phyloP scores from a whole-genome alignment of 495 filamentous ascomycete species.

The Cercophora sp. region DNA sequence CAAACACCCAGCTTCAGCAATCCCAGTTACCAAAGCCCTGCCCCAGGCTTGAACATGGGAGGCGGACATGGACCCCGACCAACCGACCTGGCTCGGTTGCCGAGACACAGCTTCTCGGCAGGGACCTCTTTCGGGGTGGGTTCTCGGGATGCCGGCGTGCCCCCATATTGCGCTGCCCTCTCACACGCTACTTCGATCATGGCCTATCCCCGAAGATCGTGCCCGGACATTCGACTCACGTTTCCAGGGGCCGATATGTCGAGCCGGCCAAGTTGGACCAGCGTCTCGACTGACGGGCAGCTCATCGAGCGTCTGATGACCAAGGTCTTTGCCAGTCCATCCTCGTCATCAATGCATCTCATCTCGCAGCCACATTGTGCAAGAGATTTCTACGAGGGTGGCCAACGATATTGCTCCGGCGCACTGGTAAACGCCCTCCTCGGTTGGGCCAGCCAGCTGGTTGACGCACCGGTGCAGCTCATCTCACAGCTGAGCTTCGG shows the following conservation, averaged over 20 bases:
- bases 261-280: too few species aligned
- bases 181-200: too few species aligned
- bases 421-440: slow-evolving; percentile 26
- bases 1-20: background rate
- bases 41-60: background rate
- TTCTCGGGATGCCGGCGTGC: too few species aligned
- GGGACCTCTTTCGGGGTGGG: too few species aligned
- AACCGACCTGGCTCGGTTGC: background rate
- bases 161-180: too few species aligned
- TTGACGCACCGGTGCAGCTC: slow-evolving; percentile 14
- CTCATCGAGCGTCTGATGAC: slow-evolving; percentile 21
- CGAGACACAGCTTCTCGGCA: too few species aligned
- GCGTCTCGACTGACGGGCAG: slow-evolving; percentile 16
- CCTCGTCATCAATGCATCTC: slow-evolving; percentile 16
- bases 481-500: slow-evolving; percentile 24
- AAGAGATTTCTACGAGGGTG: slow-evolving; percentile 20
- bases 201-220: too few species aligned
- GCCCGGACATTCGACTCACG: too few species aligned
- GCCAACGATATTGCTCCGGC: slow-evolving; percentile 21
- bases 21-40: background rate
- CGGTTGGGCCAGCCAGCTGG: slow-evolving; percentile 19
- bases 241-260: too few species aligned
- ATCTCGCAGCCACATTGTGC: slow-evolving; percentile 21
- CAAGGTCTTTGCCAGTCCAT: slow-evolving; percentile 16
- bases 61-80: background rate